Conservation (phyloP, 805 yeast genomes). For the Myxozyma sirexii region DNA sequence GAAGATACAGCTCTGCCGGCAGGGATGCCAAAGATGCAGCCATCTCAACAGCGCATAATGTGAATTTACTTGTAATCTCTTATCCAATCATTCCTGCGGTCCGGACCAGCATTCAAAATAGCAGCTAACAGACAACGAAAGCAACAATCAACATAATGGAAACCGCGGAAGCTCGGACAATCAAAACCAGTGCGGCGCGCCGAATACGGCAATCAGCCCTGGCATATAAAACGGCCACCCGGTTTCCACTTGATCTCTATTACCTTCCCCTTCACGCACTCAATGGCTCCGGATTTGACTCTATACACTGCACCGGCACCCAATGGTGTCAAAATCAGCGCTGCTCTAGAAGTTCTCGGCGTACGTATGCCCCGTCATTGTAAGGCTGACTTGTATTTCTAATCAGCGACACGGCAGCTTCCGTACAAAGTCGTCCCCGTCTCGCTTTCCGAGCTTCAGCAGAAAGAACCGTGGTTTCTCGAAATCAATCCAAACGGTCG, state of each 20-base stretch:
- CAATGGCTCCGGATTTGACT: slow-evolving; percentile 14
- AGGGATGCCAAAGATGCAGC: neutral
- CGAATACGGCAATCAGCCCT: no score
- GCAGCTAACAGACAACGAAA: no score
- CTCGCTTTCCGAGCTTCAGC: slow-evolving; percentile 49
- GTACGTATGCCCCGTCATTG: neutral
- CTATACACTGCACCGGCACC: slow-evolving; percentile 46
- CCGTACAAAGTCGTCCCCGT: slow-evolving; percentile 45
- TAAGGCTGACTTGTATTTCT: neutral
- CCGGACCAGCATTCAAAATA: no score
- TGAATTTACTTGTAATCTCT: no score
- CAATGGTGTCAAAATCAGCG: slow-evolving; percentile 48
- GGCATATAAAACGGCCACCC: no score
- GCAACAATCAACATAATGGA: no score
- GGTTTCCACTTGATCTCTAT: no score
- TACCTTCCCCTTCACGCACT: no score
- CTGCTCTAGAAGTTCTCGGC: slow-evolving; percentile 42
- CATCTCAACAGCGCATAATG: no score
- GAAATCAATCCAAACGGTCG: slow-evolving; percentile 64
- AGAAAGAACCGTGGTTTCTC: slow-evolving; percentile 61
- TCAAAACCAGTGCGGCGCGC: no score
- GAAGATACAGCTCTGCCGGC: neutral
- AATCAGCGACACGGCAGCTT: neutral
- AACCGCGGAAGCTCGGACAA: no score
- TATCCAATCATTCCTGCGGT: no score